These are phyloP conservation scores for Coelastrella sp. DNA, from an alignment of 139 green algal genomes.

Conservation along the genomic window DNA sequence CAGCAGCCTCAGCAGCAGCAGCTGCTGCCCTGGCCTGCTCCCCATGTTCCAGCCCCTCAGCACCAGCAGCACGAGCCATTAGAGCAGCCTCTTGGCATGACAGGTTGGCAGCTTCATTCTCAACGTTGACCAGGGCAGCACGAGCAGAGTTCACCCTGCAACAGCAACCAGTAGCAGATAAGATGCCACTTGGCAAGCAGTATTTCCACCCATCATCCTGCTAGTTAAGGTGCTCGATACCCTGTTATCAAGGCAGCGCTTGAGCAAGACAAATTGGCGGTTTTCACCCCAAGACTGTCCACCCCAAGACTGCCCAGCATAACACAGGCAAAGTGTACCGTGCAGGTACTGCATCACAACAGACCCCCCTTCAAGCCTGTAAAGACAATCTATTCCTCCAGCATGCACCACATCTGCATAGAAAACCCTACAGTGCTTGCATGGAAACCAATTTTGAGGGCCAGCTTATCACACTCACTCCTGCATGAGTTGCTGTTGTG, in stretches of 20 bases:
- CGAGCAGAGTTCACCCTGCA: not conserved
- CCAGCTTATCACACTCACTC: not conserved
- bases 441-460: not conserved
- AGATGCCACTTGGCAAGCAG: not conserved
- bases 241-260: too few relatives aligned
- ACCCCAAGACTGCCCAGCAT: not conserved
- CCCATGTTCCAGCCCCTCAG: constrained; percentile 13
- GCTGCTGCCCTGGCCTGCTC: constrained; percentile 12
- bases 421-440: not conserved
- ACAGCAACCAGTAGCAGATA: not conserved
- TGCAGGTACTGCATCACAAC: too few relatives aligned
- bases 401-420: too few relatives aligned
- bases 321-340: not conserved
- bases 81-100: constrained; percentile 16
- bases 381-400: not conserved
- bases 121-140: not conserved
- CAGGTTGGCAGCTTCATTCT: constrained; percentile 10
- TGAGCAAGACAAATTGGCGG: too few relatives aligned
- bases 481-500: not conserved
- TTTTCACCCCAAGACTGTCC: too few relatives aligned
- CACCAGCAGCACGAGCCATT: not conserved
- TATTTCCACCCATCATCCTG: too few relatives aligned
- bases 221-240: too few relatives aligned
- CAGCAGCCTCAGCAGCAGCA: constrained; percentile 16
- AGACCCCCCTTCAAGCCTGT: not conserved